Evolutionary conservation across 495 filamentous ascomycete species (phyloP), one percentile per base, ranked within the genome.

Genomic region (Penicillium robsamsonii): DNA sequence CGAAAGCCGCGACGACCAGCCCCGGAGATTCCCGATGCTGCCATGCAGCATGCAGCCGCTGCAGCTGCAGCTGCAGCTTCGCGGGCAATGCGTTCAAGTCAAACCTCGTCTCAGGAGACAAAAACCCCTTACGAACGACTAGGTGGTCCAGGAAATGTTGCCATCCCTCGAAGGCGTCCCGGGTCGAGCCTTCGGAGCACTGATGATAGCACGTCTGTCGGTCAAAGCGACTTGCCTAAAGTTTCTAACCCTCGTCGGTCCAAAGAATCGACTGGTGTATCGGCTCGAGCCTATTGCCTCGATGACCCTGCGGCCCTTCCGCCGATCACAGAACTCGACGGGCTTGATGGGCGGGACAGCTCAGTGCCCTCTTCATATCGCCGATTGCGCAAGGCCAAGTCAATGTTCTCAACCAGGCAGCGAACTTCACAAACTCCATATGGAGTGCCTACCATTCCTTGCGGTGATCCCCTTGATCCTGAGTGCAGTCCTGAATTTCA

Each of bases 281-380:
- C 38, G 1, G 6, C 3, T 52, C 38, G 58, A 35, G 43, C 61
- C 25, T 55, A 60, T n/a, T 61, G 55, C 41, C 44, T 24, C 8
- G 50, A 58, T 15, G 45, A 54, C 20, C 42, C 62, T 5, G 70
- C 55, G 42, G 69, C 53, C 48, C 67, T 76, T 46, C 73, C 65
- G 18, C 65, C 66, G 4, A 71, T 74, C 31, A 66, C 45, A 25
- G 76, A 79, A 47, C 67, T 70, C 33, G 57, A 60, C 7, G 75
- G 71, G 6, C 75, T 83, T 5, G 82, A 87, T 63, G 81, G 86
- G 44, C 79, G 82, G n/a, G 74, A 84, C 48, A 77, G 79, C 5
- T 87, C 85, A 10, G 75, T 76, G 15, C 86, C 88, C 18, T 92
- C 88, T 3, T 92, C 89, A 1, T 91, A 86, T 59, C 81, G 85